Conservation (phyloP, 1,284 basidiomycete genomes). For the Ceraceosorus bombacis region DNA sequence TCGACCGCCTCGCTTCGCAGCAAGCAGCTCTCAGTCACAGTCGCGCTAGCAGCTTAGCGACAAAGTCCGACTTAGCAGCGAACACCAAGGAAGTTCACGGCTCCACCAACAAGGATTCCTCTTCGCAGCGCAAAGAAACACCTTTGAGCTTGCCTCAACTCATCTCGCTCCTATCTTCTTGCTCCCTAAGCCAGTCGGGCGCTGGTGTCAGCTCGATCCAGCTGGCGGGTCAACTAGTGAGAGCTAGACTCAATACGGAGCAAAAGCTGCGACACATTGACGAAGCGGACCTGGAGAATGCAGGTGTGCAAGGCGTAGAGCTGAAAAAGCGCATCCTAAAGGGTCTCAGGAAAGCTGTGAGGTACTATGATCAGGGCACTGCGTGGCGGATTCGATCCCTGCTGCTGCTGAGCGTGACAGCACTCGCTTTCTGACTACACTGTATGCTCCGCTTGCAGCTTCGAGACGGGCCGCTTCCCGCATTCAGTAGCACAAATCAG, state of each 20-base stretch:
- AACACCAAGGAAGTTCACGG: no score
- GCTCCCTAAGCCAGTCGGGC: no score
- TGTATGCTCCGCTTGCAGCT: conserved; percentile 11
- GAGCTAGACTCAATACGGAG: conserved; percentile 24
- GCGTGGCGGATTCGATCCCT: conserved; percentile 4
- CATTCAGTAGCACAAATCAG: conserved; percentile 30
- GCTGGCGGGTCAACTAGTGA: conserved; percentile 32
- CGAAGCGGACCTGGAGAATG: conserved; percentile 25
- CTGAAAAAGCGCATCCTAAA: conserved; percentile 21
- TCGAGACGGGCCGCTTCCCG: conserved; percentile 22
- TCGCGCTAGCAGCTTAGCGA: no score
- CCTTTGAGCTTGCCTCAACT: no score
- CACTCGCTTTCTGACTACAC: conserved; percentile 18
- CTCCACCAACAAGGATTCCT: no score
- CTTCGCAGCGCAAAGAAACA: no score
- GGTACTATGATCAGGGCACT: not conserved
- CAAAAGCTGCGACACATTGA: conserved; percentile 22
- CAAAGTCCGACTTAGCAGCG: no score
- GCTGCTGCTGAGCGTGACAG: conserved; percentile 1
- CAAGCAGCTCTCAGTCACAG: no score
- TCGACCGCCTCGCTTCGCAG: no score
- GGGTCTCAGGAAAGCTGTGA: conserved; percentile 6
- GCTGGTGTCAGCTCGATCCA: conserved; percentile 14
- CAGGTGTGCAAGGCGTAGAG: conserved; percentile 27
- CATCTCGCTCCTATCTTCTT: no score